These are phyloP conservation scores for Puccinia polysora DNA, from an alignment of 1,284 basidiomycete genomes.

Conservation along the genomic window DNA sequence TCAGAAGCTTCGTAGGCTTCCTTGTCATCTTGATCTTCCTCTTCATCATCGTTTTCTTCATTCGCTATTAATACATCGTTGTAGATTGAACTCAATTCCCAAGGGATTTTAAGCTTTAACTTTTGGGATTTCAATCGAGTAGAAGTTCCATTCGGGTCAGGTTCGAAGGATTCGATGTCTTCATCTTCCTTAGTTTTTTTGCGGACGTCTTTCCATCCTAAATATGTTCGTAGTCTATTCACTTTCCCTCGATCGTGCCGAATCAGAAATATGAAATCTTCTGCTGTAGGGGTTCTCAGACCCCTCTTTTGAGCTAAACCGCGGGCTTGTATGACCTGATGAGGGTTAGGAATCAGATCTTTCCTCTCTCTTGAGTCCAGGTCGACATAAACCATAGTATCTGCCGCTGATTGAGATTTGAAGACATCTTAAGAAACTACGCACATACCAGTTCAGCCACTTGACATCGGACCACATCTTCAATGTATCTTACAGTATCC, in stretches of 20 bases:
- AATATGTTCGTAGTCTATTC: constrained; percentile 82
- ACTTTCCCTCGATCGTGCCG: constrained; percentile 91
- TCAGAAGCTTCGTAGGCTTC: constrained; percentile 93
- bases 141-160: constrained; percentile 44
- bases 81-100: constrained; percentile 90
- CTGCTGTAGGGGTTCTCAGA: constrained; percentile 77
- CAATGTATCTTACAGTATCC: constrained; percentile 84
- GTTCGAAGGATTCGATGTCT: constrained; percentile 46
- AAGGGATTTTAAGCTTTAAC: constrained; percentile 89
- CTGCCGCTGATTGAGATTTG: no score
- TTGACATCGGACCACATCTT: constrained; percentile 90
- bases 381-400: no score
- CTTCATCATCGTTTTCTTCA: constrained; percentile 80
- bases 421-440: no score
- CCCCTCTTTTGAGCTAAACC: constrained; percentile 73
- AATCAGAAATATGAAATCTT: constrained; percentile 94
- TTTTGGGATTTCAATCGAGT: constrained; percentile 78
- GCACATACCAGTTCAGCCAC: constrained; percentile 77
- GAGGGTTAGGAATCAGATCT: background rate
- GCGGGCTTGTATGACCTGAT: constrained; percentile 82
- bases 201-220: constrained; percentile 97
- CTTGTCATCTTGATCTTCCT: constrained; percentile 84
- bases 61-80: constrained; percentile 71
- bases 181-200: constrained; percentile 67
- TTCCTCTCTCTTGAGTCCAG: background rate